These are phyloP conservation scores for Rubus parviflorus DNA, from an alignment of 306 rosid species.

Conservation along the genomic window DNA sequence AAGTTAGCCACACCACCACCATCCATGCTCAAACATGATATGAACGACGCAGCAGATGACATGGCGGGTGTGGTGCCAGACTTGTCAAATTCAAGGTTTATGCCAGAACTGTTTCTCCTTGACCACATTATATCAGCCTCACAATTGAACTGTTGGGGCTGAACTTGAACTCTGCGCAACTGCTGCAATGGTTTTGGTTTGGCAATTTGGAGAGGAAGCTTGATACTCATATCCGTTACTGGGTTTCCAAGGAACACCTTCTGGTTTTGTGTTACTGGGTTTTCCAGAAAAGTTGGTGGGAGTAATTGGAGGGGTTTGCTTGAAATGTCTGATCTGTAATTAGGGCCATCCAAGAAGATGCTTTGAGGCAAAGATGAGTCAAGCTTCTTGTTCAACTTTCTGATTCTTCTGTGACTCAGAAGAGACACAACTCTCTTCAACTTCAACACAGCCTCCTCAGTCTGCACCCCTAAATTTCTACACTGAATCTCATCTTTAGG, in stretches of 20 bases:
- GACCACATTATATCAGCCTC: conserved; percentile 64
- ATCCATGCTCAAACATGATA: conserved; percentile 88
- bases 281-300: conserved; percentile 40
- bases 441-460: conserved; percentile 72
- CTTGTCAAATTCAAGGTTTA: conserved; percentile 74
- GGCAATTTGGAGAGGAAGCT: conserved; percentile 50
- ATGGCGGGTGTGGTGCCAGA: conserved; percentile 73
- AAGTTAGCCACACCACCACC: conserved; percentile 64
- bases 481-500: conserved; percentile 55
- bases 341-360: conserved; percentile 66
- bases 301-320: conserved; percentile 40
- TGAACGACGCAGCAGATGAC: conserved; percentile 78
- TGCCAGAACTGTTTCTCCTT: conserved; percentile 54
- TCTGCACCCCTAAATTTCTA: conserved; percentile 54
- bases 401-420: conserved; percentile 82
- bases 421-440: conserved; percentile 84
- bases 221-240: conserved; percentile 56
- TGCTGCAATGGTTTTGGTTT: conserved; percentile 48
- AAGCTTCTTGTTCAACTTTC: conserved; percentile 49
- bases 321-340: conserved; percentile 40
- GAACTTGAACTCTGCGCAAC: conserved; percentile 48
- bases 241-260: conserved; percentile 49
- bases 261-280: conserved; percentile 28
- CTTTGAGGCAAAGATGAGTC: conserved; percentile 52
- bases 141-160: conserved; percentile 48